phyloP scores from a whole-genome alignment of 257 asterid species.

The Capsicum pubescens region DNA sequence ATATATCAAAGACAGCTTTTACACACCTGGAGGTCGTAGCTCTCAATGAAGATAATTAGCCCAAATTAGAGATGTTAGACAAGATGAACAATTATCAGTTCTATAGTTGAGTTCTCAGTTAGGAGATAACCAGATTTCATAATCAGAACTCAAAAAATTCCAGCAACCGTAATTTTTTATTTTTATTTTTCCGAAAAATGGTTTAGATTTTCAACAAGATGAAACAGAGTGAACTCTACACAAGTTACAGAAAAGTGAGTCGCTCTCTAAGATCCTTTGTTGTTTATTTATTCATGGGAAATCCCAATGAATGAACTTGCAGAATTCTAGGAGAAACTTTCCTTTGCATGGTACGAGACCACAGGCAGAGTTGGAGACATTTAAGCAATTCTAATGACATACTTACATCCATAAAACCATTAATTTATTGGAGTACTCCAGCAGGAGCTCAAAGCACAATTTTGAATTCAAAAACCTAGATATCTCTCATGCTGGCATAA shows the following conservation, averaged over 20 bases:
- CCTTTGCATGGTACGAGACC: neutral
- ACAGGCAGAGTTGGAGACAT: neutral
- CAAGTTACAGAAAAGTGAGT: neutral
- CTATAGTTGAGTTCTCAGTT: neutral
- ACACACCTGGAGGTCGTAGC: neutral
- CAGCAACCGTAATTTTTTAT: neutral
- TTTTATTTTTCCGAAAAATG: neutral
- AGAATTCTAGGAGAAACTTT: neutral
- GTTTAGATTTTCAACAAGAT: neutral
- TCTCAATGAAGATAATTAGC: neutral
- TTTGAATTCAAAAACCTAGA: slow-evolving; percentile 21
- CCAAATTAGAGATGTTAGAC: neutral
- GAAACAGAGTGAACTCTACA: slow-evolving; percentile 21
- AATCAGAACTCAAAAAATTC: neutral
- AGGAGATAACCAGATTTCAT: neutral
- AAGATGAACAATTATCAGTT: neutral
- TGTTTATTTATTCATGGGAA: neutral
- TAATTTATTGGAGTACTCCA: neutral
- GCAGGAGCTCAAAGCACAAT: neutral
- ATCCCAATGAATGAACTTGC: neutral
- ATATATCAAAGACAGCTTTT: neutral
- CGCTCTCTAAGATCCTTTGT: neutral
- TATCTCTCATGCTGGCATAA: neutral
- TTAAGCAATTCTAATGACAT: neutral
- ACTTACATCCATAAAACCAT: neutral